Evolutionary conservation across 768 basidiomycete species (phyloP).

Genomic region (Hypholoma fasciculare): DNA sequence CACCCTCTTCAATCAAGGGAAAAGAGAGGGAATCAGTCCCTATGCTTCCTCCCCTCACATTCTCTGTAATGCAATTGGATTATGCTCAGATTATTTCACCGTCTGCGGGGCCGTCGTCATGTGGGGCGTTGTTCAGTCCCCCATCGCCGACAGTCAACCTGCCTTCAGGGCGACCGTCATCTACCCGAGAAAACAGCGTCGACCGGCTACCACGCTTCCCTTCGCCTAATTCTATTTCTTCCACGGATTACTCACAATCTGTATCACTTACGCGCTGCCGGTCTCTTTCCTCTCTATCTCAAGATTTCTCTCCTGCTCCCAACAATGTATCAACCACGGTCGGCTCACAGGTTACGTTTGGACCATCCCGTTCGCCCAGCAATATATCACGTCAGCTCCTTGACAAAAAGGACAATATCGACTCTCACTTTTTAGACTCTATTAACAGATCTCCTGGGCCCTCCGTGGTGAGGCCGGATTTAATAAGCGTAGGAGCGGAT

Average conservation of each 20-base stretch:
- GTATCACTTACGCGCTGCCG: constrained; percentile 44
- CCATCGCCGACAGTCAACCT: constrained; percentile 8
- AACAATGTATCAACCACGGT: constrained; percentile 47
- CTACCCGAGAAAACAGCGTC: constrained; percentile 19
- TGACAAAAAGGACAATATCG: constrained; percentile 34
- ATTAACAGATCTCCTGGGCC: constrained; percentile 4
- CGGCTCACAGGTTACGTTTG: constrained; percentile 44
- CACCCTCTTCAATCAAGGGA: constrained; percentile 36
- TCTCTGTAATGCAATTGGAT: constrained; percentile 54
- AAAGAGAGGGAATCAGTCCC: constrained; percentile 68
- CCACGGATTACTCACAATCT: constrained; percentile 17
- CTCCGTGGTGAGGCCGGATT: constrained; percentile 12
- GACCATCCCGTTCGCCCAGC: constrained; percentile 40
- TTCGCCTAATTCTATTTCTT: constrained; percentile 15
- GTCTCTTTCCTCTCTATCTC: constrained; percentile 58
- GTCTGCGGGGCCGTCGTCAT: constrained; percentile 40
- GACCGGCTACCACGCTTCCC: constrained; percentile 15
- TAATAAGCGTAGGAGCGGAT: constrained; percentile 15
- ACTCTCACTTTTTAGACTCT: constrained; percentile 10
- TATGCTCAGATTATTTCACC: constrained; percentile 36
- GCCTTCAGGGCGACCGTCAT: constrained; percentile 17
- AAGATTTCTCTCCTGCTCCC: constrained; percentile 35
- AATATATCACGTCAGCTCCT: constrained; percentile 59
- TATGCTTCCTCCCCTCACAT: constrained; percentile 63
- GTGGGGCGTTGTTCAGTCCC: constrained; percentile 25